A percentile compares a stretch with the other conserved stretches of the same genome.
phyloP scores from a whole-genome alignment of 1,284 basidiomycete genomes.

The Fomitopsis betulina region DNA sequence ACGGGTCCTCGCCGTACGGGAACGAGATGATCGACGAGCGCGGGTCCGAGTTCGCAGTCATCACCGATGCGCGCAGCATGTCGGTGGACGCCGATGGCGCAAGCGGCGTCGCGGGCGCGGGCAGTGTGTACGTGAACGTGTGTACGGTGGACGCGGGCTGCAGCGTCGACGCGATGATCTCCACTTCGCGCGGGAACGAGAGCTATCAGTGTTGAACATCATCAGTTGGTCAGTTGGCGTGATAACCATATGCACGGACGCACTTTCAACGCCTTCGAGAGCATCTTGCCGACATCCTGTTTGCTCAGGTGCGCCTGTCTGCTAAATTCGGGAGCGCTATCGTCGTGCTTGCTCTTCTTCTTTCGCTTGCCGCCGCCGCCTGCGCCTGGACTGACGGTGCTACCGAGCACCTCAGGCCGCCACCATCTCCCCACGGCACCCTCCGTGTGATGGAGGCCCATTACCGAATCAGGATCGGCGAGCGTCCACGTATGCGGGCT shows the following conservation, averaged over 20 bases:
- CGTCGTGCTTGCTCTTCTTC: slow-evolving; percentile 52
- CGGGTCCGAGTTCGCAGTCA: slow-evolving; percentile 48
- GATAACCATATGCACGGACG: slow-evolving; percentile 13
- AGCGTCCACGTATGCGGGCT: slow-evolving; percentile 91
- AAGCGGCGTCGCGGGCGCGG: slow-evolving; percentile 66
- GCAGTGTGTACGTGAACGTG: slow-evolving; percentile 84
- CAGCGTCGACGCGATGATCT: slow-evolving; percentile 88
- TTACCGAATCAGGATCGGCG: slow-evolving; percentile 83
- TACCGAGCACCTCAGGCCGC: slow-evolving; percentile 91
- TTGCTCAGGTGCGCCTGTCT: slow-evolving; percentile 73
- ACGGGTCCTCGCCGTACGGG: slow-evolving; percentile 68
- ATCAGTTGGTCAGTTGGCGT: not conserved
- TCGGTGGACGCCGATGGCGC: slow-evolving; percentile 68
- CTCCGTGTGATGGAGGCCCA: slow-evolving; percentile 81
- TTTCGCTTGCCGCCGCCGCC: slow-evolving; percentile 59
- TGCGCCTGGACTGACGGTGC: slow-evolving; percentile 83
- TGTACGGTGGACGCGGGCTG: slow-evolving; percentile 91
- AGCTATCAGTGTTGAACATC: slow-evolving; percentile 40
- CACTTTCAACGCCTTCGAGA: slow-evolving; percentile 88
- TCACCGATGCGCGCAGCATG: slow-evolving; percentile 65
- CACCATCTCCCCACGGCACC: slow-evolving; percentile 91
- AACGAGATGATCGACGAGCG: slow-evolving; percentile 46
- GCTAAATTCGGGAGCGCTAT: slow-evolving; percentile 44
- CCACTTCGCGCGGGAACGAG: slow-evolving; percentile 88
- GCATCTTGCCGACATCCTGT: slow-evolving; percentile 82